Conservation (phyloP, 805 yeast species). For the Middelhovenomyces tepae region DNA sequence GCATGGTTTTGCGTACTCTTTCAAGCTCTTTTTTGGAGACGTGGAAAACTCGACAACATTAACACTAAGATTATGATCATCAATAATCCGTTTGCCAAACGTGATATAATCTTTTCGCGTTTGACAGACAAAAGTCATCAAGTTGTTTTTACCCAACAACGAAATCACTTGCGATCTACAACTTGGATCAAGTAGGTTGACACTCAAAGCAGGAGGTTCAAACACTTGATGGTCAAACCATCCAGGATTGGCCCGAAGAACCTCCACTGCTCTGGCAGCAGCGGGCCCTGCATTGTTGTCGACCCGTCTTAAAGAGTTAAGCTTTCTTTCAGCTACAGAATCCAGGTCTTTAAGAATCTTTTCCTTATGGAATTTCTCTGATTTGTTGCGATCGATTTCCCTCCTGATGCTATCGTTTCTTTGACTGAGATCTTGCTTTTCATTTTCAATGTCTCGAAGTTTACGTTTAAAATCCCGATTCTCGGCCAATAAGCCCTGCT, state of each 20-base stretch:
- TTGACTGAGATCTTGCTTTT: no score
- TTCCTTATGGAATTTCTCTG: no score
- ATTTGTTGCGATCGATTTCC: neutral
- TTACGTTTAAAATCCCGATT: no score
- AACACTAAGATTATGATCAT: slow-evolving; percentile 35
- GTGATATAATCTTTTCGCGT: slow-evolving; percentile 40
- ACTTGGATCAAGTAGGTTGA: slow-evolving; percentile 41
- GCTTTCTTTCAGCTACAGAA: slow-evolving; percentile 12
- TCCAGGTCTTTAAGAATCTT: slow-evolving; percentile 8
- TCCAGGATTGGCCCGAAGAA: slow-evolving; percentile 33
- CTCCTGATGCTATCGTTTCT: no score
- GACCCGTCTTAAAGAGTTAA: slow-evolving; percentile 13
- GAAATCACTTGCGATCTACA: slow-evolving; percentile 35
- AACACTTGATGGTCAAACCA: slow-evolving; percentile 38
- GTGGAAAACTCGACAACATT: slow-evolving; percentile 39
- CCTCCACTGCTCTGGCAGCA: slow-evolving; percentile 34
- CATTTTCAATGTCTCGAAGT: no score
- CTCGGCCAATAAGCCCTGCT: no score
- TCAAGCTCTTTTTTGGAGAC: slow-evolving; percentile 20
- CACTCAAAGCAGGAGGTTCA: slow-evolving; percentile 68
- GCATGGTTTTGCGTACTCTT: slow-evolving; percentile 16
- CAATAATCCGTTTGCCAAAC: slow-evolving; percentile 37
- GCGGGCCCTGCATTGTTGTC: slow-evolving; percentile 4
- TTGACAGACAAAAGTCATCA: slow-evolving; percentile 56
- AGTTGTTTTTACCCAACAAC: slow-evolving; percentile 46